phyloP scores from a whole-genome alignment of 768 basidiomycete genomes.

The Pleurotus eryngii region DNA sequence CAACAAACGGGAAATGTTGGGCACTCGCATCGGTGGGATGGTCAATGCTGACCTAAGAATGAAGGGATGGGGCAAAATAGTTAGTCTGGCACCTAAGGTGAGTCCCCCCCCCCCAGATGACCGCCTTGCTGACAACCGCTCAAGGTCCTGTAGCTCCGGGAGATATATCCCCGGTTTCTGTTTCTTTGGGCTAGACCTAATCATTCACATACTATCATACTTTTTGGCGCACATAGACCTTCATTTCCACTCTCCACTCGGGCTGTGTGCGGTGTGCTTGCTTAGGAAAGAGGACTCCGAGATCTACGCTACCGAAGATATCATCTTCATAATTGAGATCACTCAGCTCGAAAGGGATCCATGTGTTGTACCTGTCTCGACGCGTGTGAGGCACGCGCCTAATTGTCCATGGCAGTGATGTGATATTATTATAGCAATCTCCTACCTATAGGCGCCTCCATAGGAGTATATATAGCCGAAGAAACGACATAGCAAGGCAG shows the following conservation, averaged over 20 bases:
- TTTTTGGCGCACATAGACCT: background rate
- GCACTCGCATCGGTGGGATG: conserved; percentile 90
- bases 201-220: background rate
- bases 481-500: too few species aligned
- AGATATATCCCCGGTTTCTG: background rate
- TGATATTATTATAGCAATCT: background rate
- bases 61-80: conserved; percentile 94
- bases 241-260: background rate
- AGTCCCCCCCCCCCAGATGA: conserved; percentile 14
- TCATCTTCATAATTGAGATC: background rate
- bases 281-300: background rate
- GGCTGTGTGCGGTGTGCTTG: background rate
- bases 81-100: conserved; percentile 89
- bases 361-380: conserved; percentile 1
- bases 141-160: conserved; percentile 2
- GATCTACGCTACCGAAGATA: background rate
- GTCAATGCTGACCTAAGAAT: conserved; percentile 88
- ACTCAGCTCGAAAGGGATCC: too few species aligned
- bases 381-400: background rate
- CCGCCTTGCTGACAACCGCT: background rate
- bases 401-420: background rate
- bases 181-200: background rate
- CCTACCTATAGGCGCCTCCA: background rate
- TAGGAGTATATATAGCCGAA: background rate
- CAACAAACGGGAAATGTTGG: conserved; percentile 94